These are phyloP conservation scores for Pseudisothecium myosuroides DNA, from an alignment of 225 moss, liverwort and hornwort genomes.

Conservation along the genomic window DNA sequence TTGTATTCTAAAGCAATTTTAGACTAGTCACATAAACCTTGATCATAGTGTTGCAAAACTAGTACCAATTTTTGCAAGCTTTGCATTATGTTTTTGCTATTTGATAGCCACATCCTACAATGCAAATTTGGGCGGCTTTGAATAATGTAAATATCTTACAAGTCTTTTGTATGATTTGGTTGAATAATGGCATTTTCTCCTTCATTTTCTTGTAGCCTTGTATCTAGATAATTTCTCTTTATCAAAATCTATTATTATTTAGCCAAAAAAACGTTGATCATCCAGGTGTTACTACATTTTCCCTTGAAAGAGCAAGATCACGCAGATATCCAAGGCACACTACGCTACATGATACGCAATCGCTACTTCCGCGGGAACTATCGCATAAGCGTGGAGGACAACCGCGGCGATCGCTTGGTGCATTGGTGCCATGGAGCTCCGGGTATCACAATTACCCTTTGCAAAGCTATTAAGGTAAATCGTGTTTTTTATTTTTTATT, in stretches of 20 bases:
- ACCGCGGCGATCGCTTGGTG: slow-evolving; percentile 37
- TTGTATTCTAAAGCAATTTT: not conserved
- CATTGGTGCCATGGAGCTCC: slow-evolving; percentile 84
- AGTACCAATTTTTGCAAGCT: not conserved
- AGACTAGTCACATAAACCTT: not conserved
- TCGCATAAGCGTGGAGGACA: slow-evolving; percentile 36
- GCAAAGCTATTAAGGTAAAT: slow-evolving; percentile 47
- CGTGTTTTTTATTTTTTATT: no score
- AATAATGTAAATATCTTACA: not conserved
- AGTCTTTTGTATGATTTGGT: not conserved
- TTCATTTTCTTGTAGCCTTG: no score
- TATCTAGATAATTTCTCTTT: not conserved
- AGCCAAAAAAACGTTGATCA: accelerated
- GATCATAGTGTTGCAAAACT: not conserved
- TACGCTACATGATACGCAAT: slow-evolving; percentile 49
- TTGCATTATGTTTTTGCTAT: not conserved
- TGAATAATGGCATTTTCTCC: no score
- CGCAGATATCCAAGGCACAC: slow-evolving; percentile 37
- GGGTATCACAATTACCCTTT: slow-evolving; percentile 52
- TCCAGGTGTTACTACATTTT: slow-evolving; percentile 30
- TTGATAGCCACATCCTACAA: not conserved
- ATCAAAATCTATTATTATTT: not conserved
- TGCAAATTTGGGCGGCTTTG: not conserved
- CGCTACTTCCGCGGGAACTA: slow-evolving; percentile 53
- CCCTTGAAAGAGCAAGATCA: slow-evolving; percentile 42